Base-by-base conservation (phyloP, 2,329 filamentous ascomycete genomes). In the Diaporthe citrichinensis region DNA sequence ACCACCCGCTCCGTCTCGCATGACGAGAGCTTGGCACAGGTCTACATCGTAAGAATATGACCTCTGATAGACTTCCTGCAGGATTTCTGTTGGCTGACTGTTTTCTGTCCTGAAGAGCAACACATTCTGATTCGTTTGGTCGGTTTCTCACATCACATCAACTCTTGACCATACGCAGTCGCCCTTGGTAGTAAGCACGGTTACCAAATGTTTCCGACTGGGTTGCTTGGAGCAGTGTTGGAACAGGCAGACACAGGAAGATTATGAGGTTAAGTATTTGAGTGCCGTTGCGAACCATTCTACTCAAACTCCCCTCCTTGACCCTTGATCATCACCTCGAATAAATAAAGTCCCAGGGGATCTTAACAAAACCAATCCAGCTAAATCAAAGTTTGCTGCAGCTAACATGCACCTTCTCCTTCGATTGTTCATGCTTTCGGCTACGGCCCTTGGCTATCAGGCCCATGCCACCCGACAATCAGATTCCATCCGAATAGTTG, bases 1-100 rank as follows among this genome's bases (percentile, higher is more conserved):
- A 39, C 36, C 36, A 39, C 36, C 36, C 36, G 36, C 36, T 39
- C 12, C 36, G 36, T 39, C 12, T 39, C 10, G 36, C 36, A 39
- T 39, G 10, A 39, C 10, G 10, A 39, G 36, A 39, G 36, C 36
- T 39, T 39, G 36, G 36, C 36, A 39, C 12, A 39, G 36, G 46
- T 12, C 46, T 49, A 49, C 46, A 53, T 53, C 49, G 49, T 53
- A 25, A 53, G 49, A n/a, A 53, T 49, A 25, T 53, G 49, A 53
- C 49, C 49, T 53, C n/a, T 53, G 49, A n/a, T 53, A 53, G 49
- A 53, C 49, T 53, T 53, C 49, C 49, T 53, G 49, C 49, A 53
- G 49, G 49, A 53, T 53, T 28, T 53, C 8, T 53, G 49, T 53
- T 53, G 9, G 49, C n/a, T 53, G 49, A 25, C 49, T 8, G 28